Base-by-base conservation (phyloP, 768 basidiomycete genomes). In the Collybiopsis luxurians region DNA sequence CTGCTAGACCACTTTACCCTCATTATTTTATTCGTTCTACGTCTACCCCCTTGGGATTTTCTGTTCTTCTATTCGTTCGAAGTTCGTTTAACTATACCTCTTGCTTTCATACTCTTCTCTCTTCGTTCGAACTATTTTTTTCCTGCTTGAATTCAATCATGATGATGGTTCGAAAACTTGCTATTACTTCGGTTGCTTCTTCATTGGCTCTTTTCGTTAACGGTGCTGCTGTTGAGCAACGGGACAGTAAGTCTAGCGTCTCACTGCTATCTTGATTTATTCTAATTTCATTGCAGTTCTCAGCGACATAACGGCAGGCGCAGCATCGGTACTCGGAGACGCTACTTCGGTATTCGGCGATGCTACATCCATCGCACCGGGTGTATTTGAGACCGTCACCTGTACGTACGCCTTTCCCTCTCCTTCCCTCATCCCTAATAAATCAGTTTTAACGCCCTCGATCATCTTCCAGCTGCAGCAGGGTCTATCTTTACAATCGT, bases 291-390 rank as follows among this genome's bases (percentile, higher is more conserved):
- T 5, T 24, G 12, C 6, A 15, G 49, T 51, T 15, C 4, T 55
- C 19, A 28, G 54, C n/a, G 54, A 55, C 34, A 30, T 55, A 5
- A 55, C 54, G 36, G 26, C 53, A n/a, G 53, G 40, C 4, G 53
- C 53, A 19, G 27, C 24, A 11, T 54, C 53, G 10, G 27, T 54
- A 15, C 15, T 21, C 2, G 54, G 45, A 26, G 34, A 38, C 23
- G 31, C 26, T 36, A 38, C 34, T 12, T 34, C 54, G 4, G 2
- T 55, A n/a, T 46, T 47, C 23, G 54, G 54, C 6, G 30, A 34
- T 38, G 44, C 54, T 38, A 47, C 54, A 15, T 46, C 54, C 15
- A 38, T 55, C 24, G 45, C 44, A 23, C 30, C 43, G 11, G 53
- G 53, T 7, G 44, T 55, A 5, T 36, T 55, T 26, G 42, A 55